Evolutionary conservation across 129 eudicot species (phyloP).

Genomic region (Arctium minus): DNA sequence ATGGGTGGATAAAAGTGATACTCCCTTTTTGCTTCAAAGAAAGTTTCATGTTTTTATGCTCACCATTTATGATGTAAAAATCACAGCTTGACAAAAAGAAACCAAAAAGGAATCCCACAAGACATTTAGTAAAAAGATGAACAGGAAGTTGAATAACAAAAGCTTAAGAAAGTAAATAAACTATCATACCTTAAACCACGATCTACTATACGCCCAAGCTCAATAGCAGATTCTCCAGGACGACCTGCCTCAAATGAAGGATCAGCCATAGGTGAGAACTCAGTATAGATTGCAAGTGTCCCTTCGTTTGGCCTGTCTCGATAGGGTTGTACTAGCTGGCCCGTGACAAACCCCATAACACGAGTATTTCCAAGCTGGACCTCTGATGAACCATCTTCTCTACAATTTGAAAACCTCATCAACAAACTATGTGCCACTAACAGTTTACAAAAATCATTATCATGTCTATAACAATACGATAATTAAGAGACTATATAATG

Average conservation of each 20-base stretch:
- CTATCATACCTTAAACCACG: conserved; percentile 79
- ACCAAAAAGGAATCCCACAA: background rate
- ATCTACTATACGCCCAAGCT: conserved; percentile 85
- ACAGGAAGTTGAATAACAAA: background rate
- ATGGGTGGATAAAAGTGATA: background rate
- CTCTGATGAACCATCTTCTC: conserved; percentile 93
- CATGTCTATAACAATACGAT: background rate
- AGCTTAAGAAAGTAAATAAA: background rate
- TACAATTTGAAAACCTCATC: conserved; percentile 23
- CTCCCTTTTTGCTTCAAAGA: background rate
- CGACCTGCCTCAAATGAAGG: conserved; percentile 93
- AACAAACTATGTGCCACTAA: background rate
- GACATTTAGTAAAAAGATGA: background rate
- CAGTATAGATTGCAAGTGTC: conserved; percentile 66
- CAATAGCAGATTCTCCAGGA: conserved; percentile 87
- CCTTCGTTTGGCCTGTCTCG: conserved; percentile 92
- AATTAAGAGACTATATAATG: background rate
- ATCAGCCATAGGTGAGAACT: conserved; percentile 98
- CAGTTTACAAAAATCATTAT: background rate
- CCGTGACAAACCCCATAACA: conserved; percentile 78
- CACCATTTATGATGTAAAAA: background rate
- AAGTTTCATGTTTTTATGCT: background rate
- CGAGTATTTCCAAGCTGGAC: conserved; percentile 92
- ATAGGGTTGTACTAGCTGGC: conserved; percentile 86
- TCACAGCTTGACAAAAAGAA: background rate